Base-by-base conservation (phyloP, 148 eudicot genomes). In the Fagopyrum tataricum region DNA sequence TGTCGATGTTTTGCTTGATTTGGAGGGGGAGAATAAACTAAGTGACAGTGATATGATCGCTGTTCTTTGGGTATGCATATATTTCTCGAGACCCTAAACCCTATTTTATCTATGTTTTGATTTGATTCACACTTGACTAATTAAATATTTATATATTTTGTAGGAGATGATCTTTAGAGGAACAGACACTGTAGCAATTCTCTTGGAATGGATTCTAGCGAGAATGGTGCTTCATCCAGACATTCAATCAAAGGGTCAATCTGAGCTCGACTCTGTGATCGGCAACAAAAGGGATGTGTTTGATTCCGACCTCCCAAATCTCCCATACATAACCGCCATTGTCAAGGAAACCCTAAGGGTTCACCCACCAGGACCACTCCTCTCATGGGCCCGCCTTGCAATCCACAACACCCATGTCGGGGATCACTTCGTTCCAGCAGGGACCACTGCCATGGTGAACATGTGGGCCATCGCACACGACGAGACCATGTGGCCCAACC, bases 101-200 rank as follows among this genome's bases (percentile, higher is more conserved):
- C 37, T 31, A 31, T 3, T 31, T 31, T 31, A 2, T 58, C 8
- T 4, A 8, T 21, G 31, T 20, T 21, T 23, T 58, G 37, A 14
- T 14, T 23, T 17, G 24, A 21, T 58, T 23, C 37, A 21, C 39
- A 21, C 11, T 18, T 7, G 26, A 55, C 61, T 11, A 7, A 55
- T 6, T 9, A 47, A 10, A 10, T 47, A 47, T 47, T 2, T 47
- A 47, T 11, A 11, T 47, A 56, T 67, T 67, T 14, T 71, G 24
- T 72, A 95, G 98, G 98, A 95, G 73, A 95, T 91, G 97, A 88
- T 95, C 44, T 95, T 95, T 12, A 85, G 98, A 58, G 98, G 98
- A 11, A 95, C 97, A 9, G 98, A 91, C 56, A 91, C 97, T 0
- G 98, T 91, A 2, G 98, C 96, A 5, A 95, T 91, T 18, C 83